phyloP scores from a whole-genome alignment of 78 protist genomes.

The Isochrysis galbana region DNA sequence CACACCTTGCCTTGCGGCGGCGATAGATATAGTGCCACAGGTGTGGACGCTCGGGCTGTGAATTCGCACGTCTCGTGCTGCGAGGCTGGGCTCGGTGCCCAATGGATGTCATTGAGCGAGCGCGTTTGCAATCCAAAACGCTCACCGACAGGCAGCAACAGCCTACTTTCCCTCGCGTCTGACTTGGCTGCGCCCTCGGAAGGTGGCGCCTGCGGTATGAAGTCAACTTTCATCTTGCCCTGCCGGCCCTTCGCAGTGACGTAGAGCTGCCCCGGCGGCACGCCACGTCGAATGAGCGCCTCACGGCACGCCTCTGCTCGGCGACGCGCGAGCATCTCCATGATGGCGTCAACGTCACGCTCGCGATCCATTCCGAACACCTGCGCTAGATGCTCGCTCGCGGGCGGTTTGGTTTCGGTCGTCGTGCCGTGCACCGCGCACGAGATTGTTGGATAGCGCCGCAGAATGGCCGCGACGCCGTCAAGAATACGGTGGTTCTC shows the following conservation, averaged over 20 bases:
- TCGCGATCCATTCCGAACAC: background rate
- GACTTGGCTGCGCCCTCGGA: too few relatives aligned
- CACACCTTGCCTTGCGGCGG: too few relatives aligned
- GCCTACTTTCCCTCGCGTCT: too few relatives aligned
- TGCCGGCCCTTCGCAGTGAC: background rate
- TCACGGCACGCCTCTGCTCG: background rate
- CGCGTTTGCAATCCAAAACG: too few relatives aligned
- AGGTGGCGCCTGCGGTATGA: background rate
- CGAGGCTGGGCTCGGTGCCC: too few relatives aligned
- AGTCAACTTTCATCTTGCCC: background rate
- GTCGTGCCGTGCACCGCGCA: background rate
- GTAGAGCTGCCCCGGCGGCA: background rate
- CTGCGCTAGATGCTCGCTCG: background rate
- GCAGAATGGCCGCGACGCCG: background rate
- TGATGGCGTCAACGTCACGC: background rate
- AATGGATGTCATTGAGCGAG: too few relatives aligned
- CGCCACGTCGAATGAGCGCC: background rate
- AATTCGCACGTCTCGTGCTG: too few relatives aligned
- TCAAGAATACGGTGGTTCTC: background rate
- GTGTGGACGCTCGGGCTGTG: too few relatives aligned
- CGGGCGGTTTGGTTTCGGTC: background rate
- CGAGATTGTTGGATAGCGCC: background rate
- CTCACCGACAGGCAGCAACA: too few relatives aligned
- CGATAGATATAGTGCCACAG: too few relatives aligned
- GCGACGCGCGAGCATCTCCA: background rate